Conservation (phyloP, 1,284 basidiomycete genomes). For the Sporisorium sorghi region DNA sequence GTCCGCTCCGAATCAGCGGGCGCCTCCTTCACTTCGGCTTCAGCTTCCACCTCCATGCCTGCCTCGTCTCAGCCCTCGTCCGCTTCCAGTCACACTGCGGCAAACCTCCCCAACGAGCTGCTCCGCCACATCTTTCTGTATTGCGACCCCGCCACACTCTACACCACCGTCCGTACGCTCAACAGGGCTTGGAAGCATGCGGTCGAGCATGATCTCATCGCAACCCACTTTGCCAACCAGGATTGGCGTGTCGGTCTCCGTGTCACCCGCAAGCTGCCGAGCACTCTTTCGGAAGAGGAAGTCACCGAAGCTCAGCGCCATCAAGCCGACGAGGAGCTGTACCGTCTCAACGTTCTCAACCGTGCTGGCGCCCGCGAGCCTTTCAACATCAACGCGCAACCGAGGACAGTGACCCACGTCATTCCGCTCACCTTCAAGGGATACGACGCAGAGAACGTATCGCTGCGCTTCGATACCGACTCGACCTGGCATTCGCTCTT, state of each 20-base stretch:
- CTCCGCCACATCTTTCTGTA: constrained; percentile 62
- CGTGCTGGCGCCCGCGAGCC: constrained; percentile 44
- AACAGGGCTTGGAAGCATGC: constrained; percentile 52
- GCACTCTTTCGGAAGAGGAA: constrained; percentile 26
- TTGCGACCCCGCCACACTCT: constrained; percentile 63
- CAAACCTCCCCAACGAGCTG: constrained; percentile 56
- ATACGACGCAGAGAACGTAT: constrained; percentile 47
- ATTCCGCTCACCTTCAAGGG: constrained; percentile 56
- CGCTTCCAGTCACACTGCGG: constrained; percentile 18
- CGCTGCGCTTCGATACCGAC: constrained; percentile 56
- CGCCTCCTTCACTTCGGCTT: constrained; percentile 22
- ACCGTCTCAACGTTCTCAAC: constrained; percentile 43
- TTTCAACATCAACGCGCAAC: constrained; percentile 39
- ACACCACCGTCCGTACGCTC: constrained; percentile 55
- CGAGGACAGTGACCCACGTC: constrained; percentile 49
- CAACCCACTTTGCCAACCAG: constrained; percentile 48
- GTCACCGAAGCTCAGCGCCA: constrained; percentile 30
- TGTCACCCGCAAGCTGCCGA: constrained; percentile 48
- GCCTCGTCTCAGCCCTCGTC: constrained; percentile 32
- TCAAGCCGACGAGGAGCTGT: constrained; percentile 39
- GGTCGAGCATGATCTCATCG: constrained; percentile 56
- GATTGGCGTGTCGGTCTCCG: constrained; percentile 61
- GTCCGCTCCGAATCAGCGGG: constrained; percentile 37
- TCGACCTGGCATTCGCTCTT: constrained; percentile 63
- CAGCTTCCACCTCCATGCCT: constrained; percentile 21